Evolutionary conservation across 352 stramenopile genomes (phyloP).

Genomic region (Globisporangium barbulae): DNA sequence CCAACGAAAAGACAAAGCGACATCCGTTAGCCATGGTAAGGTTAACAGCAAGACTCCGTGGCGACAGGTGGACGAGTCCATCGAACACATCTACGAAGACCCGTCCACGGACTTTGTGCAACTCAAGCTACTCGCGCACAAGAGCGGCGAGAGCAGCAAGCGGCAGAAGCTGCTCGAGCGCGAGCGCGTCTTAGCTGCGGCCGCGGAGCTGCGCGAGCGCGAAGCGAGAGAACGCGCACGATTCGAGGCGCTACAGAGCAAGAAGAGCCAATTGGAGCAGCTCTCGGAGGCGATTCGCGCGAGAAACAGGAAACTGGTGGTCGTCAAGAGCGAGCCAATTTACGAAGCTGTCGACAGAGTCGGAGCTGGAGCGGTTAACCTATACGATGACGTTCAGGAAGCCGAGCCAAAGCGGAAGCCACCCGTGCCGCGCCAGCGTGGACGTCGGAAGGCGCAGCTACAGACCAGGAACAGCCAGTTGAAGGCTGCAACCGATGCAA

Average conservation of each 20-base stretch:
- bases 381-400: neutral
- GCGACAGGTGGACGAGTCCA: constrained; percentile 42
- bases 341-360: neutral
- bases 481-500: constrained; percentile 3
- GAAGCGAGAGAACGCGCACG: constrained; percentile 22
- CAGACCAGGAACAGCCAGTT: constrained; percentile 11
- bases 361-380: neutral
- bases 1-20: neutral
- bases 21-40: neutral
- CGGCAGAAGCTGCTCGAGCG: constrained; percentile 42
- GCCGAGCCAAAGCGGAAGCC: constrained; percentile 41
- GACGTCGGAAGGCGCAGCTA: constrained; percentile 7
- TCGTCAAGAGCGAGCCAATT: constrained; percentile 6
- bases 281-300: constrained; percentile 54
- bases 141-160: constrained; percentile 19
- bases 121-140: constrained; percentile 33
- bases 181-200: constrained; percentile 39
- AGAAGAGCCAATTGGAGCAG: constrained; percentile 41
- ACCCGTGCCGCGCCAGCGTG: constrained; percentile 50
- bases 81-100: constrained; percentile 60
- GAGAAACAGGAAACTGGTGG: constrained; percentile 38
- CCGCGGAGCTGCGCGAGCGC: constrained; percentile 36
- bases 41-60: constrained; percentile 16
- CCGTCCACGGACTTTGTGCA: constrained; percentile 48
- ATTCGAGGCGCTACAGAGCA: constrained; percentile 28